These are phyloP conservation scores for Trapa incisa DNA, from an alignment of 345 rosid genomes.

Conservation along the genomic window DNA sequence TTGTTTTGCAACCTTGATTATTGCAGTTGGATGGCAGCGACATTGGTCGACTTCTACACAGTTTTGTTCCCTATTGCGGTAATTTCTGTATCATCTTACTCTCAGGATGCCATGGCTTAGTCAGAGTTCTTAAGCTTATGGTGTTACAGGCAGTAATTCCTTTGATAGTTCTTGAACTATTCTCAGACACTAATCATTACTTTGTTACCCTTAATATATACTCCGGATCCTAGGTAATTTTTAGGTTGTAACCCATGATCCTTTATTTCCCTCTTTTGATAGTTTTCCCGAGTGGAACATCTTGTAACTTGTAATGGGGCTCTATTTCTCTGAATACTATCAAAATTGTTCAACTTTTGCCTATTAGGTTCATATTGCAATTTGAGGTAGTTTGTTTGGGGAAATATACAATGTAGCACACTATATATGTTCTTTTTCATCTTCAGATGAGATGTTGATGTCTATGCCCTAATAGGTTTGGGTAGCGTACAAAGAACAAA, in stretches of 20 bases:
- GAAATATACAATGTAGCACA: neutral
- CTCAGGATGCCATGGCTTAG: neutral
- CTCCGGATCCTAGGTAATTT: neutral
- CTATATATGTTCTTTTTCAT: neutral
- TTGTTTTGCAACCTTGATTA: neutral
- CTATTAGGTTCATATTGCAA: neutral
- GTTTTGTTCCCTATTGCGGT: slow-evolving; percentile 50
- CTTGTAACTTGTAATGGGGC: neutral
- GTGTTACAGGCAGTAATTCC: neutral
- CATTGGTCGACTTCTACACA: slow-evolving; percentile 63
- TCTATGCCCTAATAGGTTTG: slow-evolving; percentile 31
- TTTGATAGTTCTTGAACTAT: neutral
- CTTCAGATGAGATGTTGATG: neutral
- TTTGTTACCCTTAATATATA: neutral
- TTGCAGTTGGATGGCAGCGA: slow-evolving; percentile 69
- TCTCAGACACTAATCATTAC: neutral
- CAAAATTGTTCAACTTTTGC: neutral
- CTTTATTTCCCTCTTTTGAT: neutral
- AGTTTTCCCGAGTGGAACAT: neutral
- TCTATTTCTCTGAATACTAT: neutral
- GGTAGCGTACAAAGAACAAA: slow-evolving; percentile 60
- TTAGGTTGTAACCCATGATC: neutral
- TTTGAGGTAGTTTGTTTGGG: neutral
- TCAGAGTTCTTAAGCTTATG: neutral
- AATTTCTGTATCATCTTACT: slow-evolving; percentile 7